Evolutionary conservation across 768 basidiomycete genomes (phyloP).

Genomic region (Mycena amicta): DNA sequence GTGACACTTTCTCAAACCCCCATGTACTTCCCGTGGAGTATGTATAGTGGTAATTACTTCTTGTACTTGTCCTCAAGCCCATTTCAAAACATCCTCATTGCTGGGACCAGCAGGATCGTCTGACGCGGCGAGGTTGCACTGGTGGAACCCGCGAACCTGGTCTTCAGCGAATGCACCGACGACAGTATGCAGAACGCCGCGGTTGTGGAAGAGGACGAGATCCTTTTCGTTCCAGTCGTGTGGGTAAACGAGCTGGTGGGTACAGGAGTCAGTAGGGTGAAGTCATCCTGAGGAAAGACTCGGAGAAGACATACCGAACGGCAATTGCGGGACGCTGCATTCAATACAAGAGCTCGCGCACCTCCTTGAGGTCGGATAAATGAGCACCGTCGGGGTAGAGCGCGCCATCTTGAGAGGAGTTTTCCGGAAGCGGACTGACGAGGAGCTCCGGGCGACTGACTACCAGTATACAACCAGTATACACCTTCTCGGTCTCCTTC

Average conservation of each 20-base stretch:
- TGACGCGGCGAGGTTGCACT: slow-evolving; percentile 86
- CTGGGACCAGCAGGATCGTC: slow-evolving; percentile 70
- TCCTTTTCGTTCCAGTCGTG: slow-evolving; percentile 77
- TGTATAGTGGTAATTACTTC: too few species aligned
- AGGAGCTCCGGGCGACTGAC: slow-evolving; percentile 63
- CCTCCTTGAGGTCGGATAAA: slow-evolving; percentile 70
- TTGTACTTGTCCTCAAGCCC: too few species aligned
- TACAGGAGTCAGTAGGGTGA: too few species aligned
- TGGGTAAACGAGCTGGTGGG: slow-evolving; percentile 85
- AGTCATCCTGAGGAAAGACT: too few species aligned
- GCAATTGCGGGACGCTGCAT: slow-evolving; percentile 91
- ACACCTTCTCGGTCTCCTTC: too few species aligned
- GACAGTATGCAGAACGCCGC: slow-evolving; percentile 79
- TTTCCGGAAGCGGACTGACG: slow-evolving; percentile 71
- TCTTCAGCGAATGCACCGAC: slow-evolving; percentile 73
- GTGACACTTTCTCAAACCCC: too few species aligned
- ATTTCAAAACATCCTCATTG: slow-evolving; percentile 65
- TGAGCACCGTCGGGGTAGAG: slow-evolving; percentile 84
- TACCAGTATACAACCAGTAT: too few species aligned
- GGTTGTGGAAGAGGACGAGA: slow-evolving; percentile 85
- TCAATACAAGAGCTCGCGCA: slow-evolving; percentile 75
- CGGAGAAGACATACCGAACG: slow-evolving; percentile 60
- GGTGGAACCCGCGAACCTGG: slow-evolving; percentile 76
- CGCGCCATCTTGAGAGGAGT: slow-evolving; percentile 58
- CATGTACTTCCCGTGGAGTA: too few species aligned